A percentile compares a stretch with the other conserved stretches of the same genome.
phyloP scores from a whole-genome alignment of 1,284 basidiomycete species.

The Paramarasmius palmivorus region DNA sequence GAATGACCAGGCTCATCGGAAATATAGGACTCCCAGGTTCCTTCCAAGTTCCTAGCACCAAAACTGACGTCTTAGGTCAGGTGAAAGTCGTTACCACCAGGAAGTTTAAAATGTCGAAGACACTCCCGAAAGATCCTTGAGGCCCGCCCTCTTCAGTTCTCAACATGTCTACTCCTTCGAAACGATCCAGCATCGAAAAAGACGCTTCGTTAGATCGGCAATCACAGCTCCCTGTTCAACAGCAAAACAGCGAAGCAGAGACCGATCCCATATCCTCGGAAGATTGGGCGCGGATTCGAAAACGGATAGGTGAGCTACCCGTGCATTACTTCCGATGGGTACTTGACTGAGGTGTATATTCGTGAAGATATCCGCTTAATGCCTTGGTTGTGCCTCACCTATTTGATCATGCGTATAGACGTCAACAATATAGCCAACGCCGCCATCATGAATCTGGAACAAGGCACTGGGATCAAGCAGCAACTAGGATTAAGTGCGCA shows the following conservation, averaged over 20 bases:
- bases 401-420: slow-evolving; percentile 22
- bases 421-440: slow-evolving; percentile 21
- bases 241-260: neutral
- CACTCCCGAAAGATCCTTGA: neutral
- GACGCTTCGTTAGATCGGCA: neutral
- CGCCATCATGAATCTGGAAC: slow-evolving; percentile 22
- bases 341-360: neutral
- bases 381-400: slow-evolving; percentile 13
- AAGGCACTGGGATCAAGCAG: slow-evolving; percentile 18
- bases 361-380: slow-evolving; percentile 2
- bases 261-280: neutral
- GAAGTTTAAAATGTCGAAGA: no score
- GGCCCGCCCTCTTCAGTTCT: neutral
- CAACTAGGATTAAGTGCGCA: slow-evolving; percentile 18
- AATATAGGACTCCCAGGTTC: no score
- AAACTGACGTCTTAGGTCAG: neutral
- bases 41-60: neutral
- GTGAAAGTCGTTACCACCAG: neutral
- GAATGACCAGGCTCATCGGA: no score
- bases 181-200: neutral
- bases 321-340: slow-evolving; percentile 8
- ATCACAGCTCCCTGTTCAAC: neutral
- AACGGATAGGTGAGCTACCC: slow-evolving; percentile 4
- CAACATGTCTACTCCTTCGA: neutral
- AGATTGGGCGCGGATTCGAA: slow-evolving; percentile 2